Conservation (phyloP, 495 filamentous ascomycete species). For the Opeltia flavorubescens region DNA sequence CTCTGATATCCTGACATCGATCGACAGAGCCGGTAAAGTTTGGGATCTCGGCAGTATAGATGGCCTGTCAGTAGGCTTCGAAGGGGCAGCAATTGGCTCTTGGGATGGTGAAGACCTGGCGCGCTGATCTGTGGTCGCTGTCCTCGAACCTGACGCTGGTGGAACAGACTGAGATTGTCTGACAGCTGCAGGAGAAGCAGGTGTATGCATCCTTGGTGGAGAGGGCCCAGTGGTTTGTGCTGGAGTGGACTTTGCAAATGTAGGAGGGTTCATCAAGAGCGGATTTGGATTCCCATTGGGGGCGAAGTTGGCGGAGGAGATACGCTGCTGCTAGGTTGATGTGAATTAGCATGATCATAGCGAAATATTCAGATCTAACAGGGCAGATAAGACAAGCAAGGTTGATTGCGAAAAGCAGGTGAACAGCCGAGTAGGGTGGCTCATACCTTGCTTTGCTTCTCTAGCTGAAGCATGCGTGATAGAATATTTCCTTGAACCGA, state of each 20-base stretch:
- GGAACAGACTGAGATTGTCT: neutral
- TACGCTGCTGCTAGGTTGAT: neutral
- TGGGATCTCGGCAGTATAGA: conserved; percentile 10
- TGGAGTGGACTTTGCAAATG: neutral
- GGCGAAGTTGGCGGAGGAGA: neutral
- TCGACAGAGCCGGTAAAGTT: conserved; percentile 5
- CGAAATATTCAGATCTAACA: neutral
- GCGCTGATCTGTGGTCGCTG: conserved; percentile 1
- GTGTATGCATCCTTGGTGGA: neutral
- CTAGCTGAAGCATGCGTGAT: conserved; percentile 17
- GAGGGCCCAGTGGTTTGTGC: neutral
- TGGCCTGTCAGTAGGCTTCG: neutral
- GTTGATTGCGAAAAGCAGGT: neutral
- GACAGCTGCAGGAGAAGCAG: neutral
- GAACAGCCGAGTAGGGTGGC: neutral
- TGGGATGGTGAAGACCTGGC: neutral
- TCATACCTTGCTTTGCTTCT: conserved; percentile 17
- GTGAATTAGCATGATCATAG: neutral
- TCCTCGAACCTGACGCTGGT: neutral
- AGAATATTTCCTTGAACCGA: conserved; percentile 12
- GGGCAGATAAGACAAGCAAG: neutral
- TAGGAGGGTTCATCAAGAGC: neutral
- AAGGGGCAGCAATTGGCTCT: neutral
- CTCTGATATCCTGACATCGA: conserved; percentile 1
- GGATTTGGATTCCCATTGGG: neutral